Percentiles rank a stretch among this genome's conserved stretches.
phyloP scores from a whole-genome alignment of 306 rosid genomes.

The Quercus robur region DNA sequence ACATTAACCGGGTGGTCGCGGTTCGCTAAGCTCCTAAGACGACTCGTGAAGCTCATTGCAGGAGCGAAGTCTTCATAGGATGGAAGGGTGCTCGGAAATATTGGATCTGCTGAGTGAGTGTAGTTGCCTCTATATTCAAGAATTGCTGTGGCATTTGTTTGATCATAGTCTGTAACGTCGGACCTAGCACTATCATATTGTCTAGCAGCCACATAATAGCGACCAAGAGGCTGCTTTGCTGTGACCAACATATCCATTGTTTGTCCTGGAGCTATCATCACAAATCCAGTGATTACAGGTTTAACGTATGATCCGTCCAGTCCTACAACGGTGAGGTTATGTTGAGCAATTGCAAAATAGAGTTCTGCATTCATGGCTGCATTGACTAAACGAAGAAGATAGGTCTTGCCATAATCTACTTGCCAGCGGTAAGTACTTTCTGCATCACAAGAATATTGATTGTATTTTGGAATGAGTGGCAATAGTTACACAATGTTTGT shows the following conservation, averaged over 20 bases:
- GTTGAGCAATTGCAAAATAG: conserved; percentile 27
- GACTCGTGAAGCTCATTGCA: conserved; percentile 6
- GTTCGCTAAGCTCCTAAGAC: conserved; percentile 17
- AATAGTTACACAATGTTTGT: background rate
- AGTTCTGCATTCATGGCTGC: conserved; percentile 29
- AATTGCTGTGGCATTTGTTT: conserved; percentile 13
- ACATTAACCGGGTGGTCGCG: conserved; percentile 14
- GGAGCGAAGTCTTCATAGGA: background rate
- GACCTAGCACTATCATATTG: background rate
- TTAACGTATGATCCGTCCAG: conserved; percentile 26
- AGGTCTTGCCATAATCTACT: conserved; percentile 25
- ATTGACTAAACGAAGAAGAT: conserved; percentile 26
- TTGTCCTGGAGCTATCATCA: conserved; percentile 37
- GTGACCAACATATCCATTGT: conserved; percentile 35
- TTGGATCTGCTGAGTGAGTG: background rate
- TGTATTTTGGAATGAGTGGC: background rate
- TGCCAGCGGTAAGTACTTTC: conserved; percentile 13
- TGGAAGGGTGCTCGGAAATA: conserved; percentile 8
- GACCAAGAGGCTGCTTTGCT: conserved; percentile 5
- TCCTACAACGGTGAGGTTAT: conserved; percentile 21
- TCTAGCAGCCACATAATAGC: conserved; percentile 18
- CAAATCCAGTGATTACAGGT: conserved; percentile 13
- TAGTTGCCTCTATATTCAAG: conserved; percentile 17
- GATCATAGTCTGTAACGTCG: background rate
- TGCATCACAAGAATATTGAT: background rate